These are phyloP conservation scores for Nannizziopsis barbatae DNA, from an alignment of 2,329 filamentous ascomycete genomes.

Conservation along the genomic window DNA sequence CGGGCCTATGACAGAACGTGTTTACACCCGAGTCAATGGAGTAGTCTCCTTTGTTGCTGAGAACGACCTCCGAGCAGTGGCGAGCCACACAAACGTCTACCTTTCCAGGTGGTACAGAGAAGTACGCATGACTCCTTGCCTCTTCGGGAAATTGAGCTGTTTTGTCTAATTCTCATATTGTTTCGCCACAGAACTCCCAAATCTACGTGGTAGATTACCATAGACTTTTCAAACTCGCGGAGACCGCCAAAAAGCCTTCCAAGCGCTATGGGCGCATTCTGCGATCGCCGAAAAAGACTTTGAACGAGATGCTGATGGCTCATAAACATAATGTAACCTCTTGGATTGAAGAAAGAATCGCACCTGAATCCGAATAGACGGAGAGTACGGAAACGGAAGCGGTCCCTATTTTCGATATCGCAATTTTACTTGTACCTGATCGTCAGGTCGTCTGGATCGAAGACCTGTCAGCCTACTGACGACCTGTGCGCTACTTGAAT, in stretches of 20 bases:
- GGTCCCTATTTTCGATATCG: too few species aligned
- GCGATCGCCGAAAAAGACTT: conserved; percentile 33
- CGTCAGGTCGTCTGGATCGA: too few species aligned
- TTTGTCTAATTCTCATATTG: background rate
- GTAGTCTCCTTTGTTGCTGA: conserved; percentile 73
- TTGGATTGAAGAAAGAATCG: conserved; percentile 35
- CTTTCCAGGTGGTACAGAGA: conserved; percentile 73
- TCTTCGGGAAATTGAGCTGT: background rate
- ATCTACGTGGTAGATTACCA: conserved; percentile 70
- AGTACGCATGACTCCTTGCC: conserved; percentile 26
- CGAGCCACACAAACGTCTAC: conserved; percentile 58
- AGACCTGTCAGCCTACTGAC: too few species aligned
- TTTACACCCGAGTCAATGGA: conserved; percentile 56
- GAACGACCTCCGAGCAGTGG: conserved; percentile 63
- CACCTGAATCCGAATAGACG: conserved; percentile 8
- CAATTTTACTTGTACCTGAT: too few species aligned
- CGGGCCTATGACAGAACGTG: conserved; percentile 34
- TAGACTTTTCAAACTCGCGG: conserved; percentile 59
- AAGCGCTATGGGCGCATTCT: conserved; percentile 48
- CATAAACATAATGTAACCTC: conserved; percentile 42
- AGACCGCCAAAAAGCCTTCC: conserved; percentile 44
- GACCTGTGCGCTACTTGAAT: too few species aligned
- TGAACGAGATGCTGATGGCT: conserved; percentile 48
- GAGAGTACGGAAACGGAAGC: background rate
- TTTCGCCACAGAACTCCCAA: conserved; percentile 49